A percentile compares a stretch with the other conserved stretches of the same genome.
phyloP scores from a whole-genome alignment of 1,284 basidiomycete species.

The Mycosarcoma mackinlayi region DNA sequence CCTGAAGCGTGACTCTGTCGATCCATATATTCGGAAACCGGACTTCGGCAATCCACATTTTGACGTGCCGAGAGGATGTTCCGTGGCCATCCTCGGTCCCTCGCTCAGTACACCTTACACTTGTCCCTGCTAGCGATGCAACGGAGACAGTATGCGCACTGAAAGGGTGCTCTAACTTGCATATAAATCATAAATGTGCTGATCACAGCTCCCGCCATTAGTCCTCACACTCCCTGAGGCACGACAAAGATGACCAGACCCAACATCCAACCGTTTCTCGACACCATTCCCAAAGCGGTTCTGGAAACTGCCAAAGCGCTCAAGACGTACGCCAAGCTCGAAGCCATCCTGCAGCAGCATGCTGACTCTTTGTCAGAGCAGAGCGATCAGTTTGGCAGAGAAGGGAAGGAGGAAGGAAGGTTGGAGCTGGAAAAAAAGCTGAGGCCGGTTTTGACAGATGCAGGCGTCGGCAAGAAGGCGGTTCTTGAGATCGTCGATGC shows the following conservation, averaged over 20 bases:
- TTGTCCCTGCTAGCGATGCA: too few species aligned
- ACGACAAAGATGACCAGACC: conserved; percentile 1
- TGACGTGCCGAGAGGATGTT: not conserved
- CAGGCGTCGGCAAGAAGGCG: conserved; percentile 49
- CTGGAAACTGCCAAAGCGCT: conserved; percentile 38
- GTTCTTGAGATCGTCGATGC: conserved; percentile 38
- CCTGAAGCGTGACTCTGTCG: not conserved
- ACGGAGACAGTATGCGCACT: too few species aligned
- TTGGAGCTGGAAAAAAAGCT: conserved; percentile 34
- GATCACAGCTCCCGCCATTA: too few species aligned
- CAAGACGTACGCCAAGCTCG: conserved; percentile 51
- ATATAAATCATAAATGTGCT: too few species aligned
- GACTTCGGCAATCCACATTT: conserved; percentile 12
- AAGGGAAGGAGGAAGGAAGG: not conserved
- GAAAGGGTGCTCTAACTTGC: too few species aligned
- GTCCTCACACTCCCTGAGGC: not conserved
- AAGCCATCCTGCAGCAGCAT: conserved; percentile 27
- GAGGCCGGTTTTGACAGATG: conserved; percentile 51
- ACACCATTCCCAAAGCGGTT: conserved; percentile 61
- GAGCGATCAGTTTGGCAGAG: too few species aligned
- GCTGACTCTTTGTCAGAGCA: not conserved
- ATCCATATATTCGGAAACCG: conserved; percentile 8
- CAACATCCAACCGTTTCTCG: conserved; percentile 28
- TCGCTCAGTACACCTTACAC: too few species aligned
- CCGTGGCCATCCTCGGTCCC: not conserved